phyloP scores from a whole-genome alignment of 371 early-diverging fungal species.

The Zychaea mexicana region DNA sequence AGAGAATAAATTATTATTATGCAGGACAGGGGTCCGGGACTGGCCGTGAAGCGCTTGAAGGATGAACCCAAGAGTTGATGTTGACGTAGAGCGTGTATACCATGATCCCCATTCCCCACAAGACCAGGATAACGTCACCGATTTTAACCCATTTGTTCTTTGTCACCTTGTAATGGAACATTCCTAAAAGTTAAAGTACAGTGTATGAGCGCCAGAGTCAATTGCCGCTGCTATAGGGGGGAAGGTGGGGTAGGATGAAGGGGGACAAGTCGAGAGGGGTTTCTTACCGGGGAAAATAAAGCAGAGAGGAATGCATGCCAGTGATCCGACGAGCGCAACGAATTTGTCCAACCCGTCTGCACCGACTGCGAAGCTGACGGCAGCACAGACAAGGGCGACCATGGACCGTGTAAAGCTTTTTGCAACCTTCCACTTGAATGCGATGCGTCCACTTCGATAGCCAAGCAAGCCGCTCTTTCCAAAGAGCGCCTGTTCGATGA shows the following conservation, averaged over 20 bases:
- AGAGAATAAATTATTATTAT: background rate
- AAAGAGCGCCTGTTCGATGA: constrained; percentile 54
- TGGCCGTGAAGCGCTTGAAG: constrained; percentile 10
- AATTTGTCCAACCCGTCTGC: constrained; percentile 69
- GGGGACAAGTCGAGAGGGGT: too few relatives aligned
- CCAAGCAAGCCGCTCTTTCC: constrained; percentile 35
- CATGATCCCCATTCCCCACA: constrained; percentile 63
- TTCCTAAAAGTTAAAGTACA: constrained; percentile 9
- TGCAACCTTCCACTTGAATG: constrained; percentile 56
- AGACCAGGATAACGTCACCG: constrained; percentile 46
- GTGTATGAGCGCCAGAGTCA: background rate
- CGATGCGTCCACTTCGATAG: constrained; percentile 33
- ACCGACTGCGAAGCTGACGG: constrained; percentile 65
- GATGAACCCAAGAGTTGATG: constrained; percentile 42
- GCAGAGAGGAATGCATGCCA: constrained; percentile 48
- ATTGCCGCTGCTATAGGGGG: too few relatives aligned
- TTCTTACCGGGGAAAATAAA: constrained; percentile 56
- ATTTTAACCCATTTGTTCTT: constrained; percentile 28
- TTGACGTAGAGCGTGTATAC: constrained; percentile 41
- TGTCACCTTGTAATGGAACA: constrained; percentile 67
- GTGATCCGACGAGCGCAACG: constrained; percentile 61
- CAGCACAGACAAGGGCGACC: constrained; percentile 57
- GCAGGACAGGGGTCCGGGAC: background rate
- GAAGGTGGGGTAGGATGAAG: too few relatives aligned
- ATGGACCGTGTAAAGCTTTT: constrained; percentile 67